Percentiles rank a stretch among this genome's conserved stretches.
These are phyloP conservation scores for Fusarium nisikadoi DNA, from an alignment of 2,329 filamentous ascomycete genomes.

Conservation along the genomic window DNA sequence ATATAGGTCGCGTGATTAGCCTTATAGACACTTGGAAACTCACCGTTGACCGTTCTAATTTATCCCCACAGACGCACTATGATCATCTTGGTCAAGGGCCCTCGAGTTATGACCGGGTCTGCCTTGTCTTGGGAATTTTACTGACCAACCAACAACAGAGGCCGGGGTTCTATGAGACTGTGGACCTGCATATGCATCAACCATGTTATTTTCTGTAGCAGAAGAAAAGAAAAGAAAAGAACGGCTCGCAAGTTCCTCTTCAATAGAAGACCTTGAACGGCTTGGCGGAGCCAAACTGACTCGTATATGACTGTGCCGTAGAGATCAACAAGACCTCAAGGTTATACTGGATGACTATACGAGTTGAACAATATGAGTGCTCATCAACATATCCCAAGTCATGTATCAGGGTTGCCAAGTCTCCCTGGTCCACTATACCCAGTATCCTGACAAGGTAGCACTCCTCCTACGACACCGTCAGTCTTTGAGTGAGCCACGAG, in stretches of 20 bases:
- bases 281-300: not conserved
- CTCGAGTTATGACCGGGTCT: not conserved
- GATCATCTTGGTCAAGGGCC: not conserved
- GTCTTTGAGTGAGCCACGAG: conserved; percentile 4
- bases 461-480: not conserved
- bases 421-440: conserved; percentile 1
- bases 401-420: not conserved
- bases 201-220: not conserved
- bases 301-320: not conserved
- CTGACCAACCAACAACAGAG: not conserved
- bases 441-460: not conserved
- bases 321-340: not conserved
- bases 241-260: not conserved
- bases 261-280: too few species aligned
- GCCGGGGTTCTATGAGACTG: not conserved
- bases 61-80: not conserved
- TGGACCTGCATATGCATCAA: conserved; percentile 19
- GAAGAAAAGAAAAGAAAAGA: not conserved
- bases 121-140: not conserved
- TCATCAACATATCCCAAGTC: not conserved
- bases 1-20: not conserved
- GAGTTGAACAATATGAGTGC: not conserved
- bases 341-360: not conserved
- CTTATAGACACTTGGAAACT: not conserved
- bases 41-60: not conserved